A percentile compares a stretch with the other conserved stretches of the same genome.
These are phyloP conservation scores for Strigomonas culicis DNA, from an alignment of 208 protist species.

Conservation along the genomic window DNA sequence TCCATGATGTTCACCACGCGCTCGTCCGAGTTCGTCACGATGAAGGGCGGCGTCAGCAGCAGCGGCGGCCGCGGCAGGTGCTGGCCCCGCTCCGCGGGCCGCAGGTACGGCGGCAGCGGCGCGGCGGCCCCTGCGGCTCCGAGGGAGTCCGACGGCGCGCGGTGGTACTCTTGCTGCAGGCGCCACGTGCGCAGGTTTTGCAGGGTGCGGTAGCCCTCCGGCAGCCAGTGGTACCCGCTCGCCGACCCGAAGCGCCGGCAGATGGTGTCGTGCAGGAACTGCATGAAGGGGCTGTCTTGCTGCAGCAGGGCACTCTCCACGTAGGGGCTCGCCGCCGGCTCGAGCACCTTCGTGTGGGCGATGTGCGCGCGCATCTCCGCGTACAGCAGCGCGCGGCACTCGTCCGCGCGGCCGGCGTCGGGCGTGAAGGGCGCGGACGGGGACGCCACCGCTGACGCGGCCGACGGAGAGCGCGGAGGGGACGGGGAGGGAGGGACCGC, in stretches of 20 bases:
- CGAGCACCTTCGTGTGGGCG: background rate
- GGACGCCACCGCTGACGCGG: no score
- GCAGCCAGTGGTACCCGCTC: constrained; percentile 48
- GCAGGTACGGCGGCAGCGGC: background rate
- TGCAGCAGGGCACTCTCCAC: no score
- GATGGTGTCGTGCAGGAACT: constrained; percentile 24
- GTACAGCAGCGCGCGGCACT: constrained; percentile 1
- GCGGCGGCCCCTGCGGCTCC: background rate
- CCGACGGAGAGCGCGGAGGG: no score
- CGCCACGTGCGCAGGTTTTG: constrained; percentile 35
- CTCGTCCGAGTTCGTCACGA: constrained; percentile 52
- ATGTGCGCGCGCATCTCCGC: background rate
- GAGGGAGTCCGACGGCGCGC: background rate
- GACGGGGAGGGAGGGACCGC: no score
- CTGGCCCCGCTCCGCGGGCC: no score
- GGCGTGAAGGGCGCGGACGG: no score
- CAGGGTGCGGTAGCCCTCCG: constrained; percentile 42
- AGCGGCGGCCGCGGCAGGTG: constrained; percentile 13
- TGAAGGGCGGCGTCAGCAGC: constrained; percentile 30
- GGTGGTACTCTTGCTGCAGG: constrained; percentile 7
- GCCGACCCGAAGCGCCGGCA: constrained; percentile 37
- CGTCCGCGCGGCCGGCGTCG: background rate
- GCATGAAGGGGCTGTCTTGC: background rate
- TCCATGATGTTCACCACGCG: constrained; percentile 22
- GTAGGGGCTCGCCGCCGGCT: no score